Evolutionary conservation across 352 stramenopile genomes (phyloP), one percentile per base, ranked within the genome.

Genomic region (Pythium monospermum): DNA sequence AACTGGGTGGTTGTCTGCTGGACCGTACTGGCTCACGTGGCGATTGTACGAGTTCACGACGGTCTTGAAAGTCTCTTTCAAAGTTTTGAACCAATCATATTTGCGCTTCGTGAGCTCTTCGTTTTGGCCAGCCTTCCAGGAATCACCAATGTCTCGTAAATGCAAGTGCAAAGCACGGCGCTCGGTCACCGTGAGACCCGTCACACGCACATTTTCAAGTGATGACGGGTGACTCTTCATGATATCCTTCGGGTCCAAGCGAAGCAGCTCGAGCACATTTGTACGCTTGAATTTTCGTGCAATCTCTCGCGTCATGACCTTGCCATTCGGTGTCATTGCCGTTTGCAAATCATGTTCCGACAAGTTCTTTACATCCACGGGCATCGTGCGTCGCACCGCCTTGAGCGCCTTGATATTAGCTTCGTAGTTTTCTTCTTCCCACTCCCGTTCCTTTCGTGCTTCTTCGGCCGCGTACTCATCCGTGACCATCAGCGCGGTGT

Each of bases 51-150:
- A 86, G 27, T 92, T 90, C 31, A 96, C 73, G 48, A 95, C 87
- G 3, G 83, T 90, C 67, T 97, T 97, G 69, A 96, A 96, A 23
- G 90, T 96, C 41, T 95, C 73, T 52, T 94, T 96, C 21, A 97
- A 75, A 30, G 85, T 85, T 61, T 96, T 93, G 62, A 94, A 97
- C 84, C 85, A 97, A 50, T 88, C 79, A 53, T 79, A 96, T 55
- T 96, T 96, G 33, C 91, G 78, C 62, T 95, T 94, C 15, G 85
- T 94, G 82, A 97, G 90, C 59, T 94, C 86, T 65, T 97, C 89
- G 28, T 85, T 81, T 59, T 96, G 85, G 41, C 93, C 84, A 31
- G 76, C 53, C 57, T 94, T 90, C 89, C 89, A 97, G 33, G 69
- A 78, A 26, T 91, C 76, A 4, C 84, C 87, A 58, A 96, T 70